Base-by-base conservation (phyloP, 2,329 filamentous ascomycete genomes). In the Tricladium varicosporioides region DNA sequence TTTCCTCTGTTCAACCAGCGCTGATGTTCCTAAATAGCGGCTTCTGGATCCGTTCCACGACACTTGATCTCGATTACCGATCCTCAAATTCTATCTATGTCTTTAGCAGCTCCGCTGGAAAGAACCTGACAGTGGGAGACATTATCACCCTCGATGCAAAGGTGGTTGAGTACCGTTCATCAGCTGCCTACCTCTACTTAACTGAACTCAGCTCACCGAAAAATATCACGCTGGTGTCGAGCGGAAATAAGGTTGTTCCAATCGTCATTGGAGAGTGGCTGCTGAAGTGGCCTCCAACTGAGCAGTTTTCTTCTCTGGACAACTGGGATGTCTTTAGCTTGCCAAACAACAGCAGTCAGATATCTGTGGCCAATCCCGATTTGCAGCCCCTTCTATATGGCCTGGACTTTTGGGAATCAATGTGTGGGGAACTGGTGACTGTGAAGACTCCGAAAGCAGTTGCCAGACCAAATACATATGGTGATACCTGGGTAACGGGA, bases 341-440 rank as follows among this genome's bases (percentile, higher is more conserved):
- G 4, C 87, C 87, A 10, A 88, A 87, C 66, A 86, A 83, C 59
- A 74, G 75, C 42, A 80, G 75, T 60, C 77, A 78, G 62, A 67
- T 90, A 42, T 86, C 84, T 1, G 73, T 70, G 5, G 74, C 69
- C 33, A 89, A 90, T 68, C 86, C 86, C 0, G 73, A 74, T 13
- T 76, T 90, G 42, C 70, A 86, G 59, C 86, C 86, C 1, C 72
- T 74, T 18, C 72, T 75, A 44, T 90, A 85, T 65, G 87, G 87
- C 2, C 74, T 90, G 31, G 87, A 90, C 69, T 91, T 89, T 67
- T 90, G 87, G 87, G 84, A 90, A 77, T 85, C 81, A 60, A 72
- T 90, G 57, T 77, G 75, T 53, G 87, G 86, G 27, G 85, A 89
- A 71, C 75, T 89, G 7, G 86, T 91, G 13, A 88, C 82, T 0